Evolutionary conservation across 805 yeast species (phyloP).

Genomic region (Clavispora vitiphila): DNA sequence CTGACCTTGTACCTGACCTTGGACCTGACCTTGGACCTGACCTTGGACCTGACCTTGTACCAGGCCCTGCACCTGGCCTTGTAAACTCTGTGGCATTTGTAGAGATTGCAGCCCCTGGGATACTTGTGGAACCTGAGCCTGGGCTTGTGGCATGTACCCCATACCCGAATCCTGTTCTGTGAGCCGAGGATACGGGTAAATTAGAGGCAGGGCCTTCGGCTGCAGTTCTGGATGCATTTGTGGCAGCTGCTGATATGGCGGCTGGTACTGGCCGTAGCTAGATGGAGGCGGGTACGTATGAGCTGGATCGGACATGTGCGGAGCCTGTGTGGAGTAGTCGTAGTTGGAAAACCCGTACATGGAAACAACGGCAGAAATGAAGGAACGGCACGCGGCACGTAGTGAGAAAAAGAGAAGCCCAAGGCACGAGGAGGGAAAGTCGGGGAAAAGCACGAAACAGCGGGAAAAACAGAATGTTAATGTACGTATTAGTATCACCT

Average conservation of each 20-base stretch:
- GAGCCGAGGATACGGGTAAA: background rate
- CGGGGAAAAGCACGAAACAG: too few relatives aligned
- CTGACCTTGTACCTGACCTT: too few relatives aligned
- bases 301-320: background rate
- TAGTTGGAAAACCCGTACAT: background rate
- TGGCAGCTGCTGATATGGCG: background rate
- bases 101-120: too few relatives aligned
- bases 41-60: too few relatives aligned
- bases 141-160: background rate
- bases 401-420: background rate
- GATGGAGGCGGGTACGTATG: background rate
- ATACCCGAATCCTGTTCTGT: background rate
- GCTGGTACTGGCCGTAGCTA: background rate
- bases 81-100: too few relatives aligned
- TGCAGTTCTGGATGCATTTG: background rate
- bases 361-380: background rate
- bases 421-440: background rate
- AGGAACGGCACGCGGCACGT: background rate
- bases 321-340: background rate
- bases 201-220: background rate
- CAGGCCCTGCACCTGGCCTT: too few relatives aligned
- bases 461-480: too few relatives aligned
- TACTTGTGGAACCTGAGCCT: too few relatives aligned
- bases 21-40: too few relatives aligned
- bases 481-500: too few relatives aligned